Evolutionary conservation across 148 eudicot species (phyloP).

Genomic region (Vaccinium corymbosum): DNA sequence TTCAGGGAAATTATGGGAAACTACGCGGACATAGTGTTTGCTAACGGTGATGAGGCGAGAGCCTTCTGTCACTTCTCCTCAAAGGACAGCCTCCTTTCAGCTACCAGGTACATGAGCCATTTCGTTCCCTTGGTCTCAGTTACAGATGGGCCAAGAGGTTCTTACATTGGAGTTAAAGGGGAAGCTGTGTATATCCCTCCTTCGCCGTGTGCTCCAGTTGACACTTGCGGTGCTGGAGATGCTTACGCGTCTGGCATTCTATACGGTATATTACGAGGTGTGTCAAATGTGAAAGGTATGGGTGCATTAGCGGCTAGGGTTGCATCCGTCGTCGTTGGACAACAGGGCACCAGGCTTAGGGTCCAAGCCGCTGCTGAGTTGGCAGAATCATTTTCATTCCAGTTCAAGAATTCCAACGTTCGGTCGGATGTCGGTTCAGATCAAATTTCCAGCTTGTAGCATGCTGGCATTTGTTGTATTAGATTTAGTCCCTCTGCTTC

Average conservation of each 20-base stretch:
- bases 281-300: conserved; percentile 69
- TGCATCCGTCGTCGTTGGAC: conserved; percentile 89
- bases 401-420: conserved; percentile 38
- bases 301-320: conserved; percentile 80
- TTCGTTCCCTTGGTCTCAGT: conserved; percentile 90
- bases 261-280: conserved; percentile 67
- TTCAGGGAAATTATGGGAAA: conserved; percentile 93
- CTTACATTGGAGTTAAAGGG: conserved; percentile 86
- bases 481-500: neutral
- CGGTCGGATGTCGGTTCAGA: conserved; percentile 42
- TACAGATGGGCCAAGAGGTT: conserved; percentile 86
- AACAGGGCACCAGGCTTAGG: conserved; percentile 90
- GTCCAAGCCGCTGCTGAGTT: conserved; percentile 74
- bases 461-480: neutral
- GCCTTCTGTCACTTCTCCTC: conserved; percentile 78
- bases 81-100: conserved; percentile 61
- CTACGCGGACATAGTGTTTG: conserved; percentile 76
- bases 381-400: conserved; percentile 57
- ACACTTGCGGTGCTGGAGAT: conserved; percentile 98
- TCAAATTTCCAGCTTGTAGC: conserved; percentile 49
- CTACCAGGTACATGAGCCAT: conserved; percentile 89
- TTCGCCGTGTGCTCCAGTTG: conserved; percentile 74
- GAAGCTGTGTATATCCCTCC: conserved; percentile 90
- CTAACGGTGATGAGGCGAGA: conserved; percentile 89
- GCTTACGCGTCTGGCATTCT: conserved; percentile 87